Percentiles rank a stretch among this genome's conserved stretches.
Evolutionary conservation across 805 yeast genomes (phyloP).

Genomic region (Starmera dryadoides): DNA sequence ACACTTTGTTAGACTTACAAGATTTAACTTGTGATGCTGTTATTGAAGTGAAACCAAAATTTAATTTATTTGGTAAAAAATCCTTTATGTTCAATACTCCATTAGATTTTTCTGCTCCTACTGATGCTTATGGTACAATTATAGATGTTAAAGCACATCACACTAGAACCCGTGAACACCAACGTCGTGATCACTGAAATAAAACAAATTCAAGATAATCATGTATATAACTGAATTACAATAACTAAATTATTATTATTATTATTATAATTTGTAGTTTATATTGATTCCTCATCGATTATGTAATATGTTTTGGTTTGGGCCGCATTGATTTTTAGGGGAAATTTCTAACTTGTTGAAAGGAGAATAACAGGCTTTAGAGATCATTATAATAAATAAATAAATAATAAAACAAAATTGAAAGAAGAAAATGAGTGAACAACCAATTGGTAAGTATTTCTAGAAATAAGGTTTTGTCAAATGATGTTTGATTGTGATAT

Average conservation of each 20-base stretch:
- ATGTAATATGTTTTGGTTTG: not conserved
- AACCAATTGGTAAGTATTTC: constrained; percentile 12
- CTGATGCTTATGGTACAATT: constrained; percentile 5
- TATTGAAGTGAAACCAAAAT: constrained; percentile 10
- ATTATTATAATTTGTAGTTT: too few relatives aligned
- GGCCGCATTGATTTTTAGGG: not conserved
- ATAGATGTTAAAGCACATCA: constrained; percentile 14
- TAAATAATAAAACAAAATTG: not conserved
- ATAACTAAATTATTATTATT: too few relatives aligned
- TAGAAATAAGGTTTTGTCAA: too few relatives aligned
- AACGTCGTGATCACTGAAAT: too few relatives aligned
- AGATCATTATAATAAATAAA: too few relatives aligned
- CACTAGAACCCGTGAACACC: not conserved
- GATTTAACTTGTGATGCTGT: constrained; percentile 2
- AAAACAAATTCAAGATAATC: too few relatives aligned
- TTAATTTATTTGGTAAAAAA: constrained; percentile 2
- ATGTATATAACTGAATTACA: too few relatives aligned
- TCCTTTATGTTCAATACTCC: constrained; percentile 9
- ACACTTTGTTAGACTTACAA: constrained; percentile 3
- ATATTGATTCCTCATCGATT: not conserved
- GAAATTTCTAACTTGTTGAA: not conserved
- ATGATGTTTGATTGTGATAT: too few relatives aligned
- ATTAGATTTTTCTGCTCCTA: constrained; percentile 3
- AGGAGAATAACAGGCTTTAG: too few relatives aligned
- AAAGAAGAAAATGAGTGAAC: constrained; percentile 3